phyloP scores from a whole-genome alignment of 768 basidiomycete genomes.

The Gyrodon lividus region DNA sequence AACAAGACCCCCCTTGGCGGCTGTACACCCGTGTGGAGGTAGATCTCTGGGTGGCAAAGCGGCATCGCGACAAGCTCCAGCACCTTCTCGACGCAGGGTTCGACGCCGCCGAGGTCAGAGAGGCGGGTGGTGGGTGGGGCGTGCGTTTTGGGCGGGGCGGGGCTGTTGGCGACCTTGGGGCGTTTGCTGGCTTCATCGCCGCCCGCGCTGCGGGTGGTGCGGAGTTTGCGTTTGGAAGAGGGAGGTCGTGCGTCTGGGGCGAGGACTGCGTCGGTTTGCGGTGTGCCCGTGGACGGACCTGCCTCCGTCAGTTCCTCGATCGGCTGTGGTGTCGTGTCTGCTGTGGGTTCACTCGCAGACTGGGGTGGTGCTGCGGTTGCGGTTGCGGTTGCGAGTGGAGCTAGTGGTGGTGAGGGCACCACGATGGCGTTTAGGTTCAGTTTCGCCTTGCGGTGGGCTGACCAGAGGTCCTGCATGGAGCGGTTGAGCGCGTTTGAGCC shows the following conservation, averaged over 20 bases:
- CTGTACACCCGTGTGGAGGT: slow-evolving; percentile 88
- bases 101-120: slow-evolving; percentile 86
- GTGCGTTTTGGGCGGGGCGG: slow-evolving; percentile 36
- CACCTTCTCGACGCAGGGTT: slow-evolving; percentile 85
- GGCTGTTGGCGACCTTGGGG: slow-evolving; percentile 40
- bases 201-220: slow-evolving; percentile 44
- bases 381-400: slow-evolving; percentile 12
- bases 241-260: slow-evolving; percentile 17
- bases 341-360: slow-evolving; percentile 24
- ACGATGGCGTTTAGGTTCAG: slow-evolving; percentile 59
- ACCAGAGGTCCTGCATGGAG: slow-evolving; percentile 81
- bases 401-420: not conserved
- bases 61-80: slow-evolving; percentile 97
- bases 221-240: slow-evolving; percentile 60
- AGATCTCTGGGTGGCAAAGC: slow-evolving; percentile 91
- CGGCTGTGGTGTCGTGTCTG: slow-evolving; percentile 17
- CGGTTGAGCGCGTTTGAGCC: slow-evolving; percentile 72
- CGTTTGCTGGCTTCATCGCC: slow-evolving; percentile 58
- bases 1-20: slow-evolving; percentile 90
- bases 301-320: slow-evolving; percentile 15
- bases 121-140: slow-evolving; percentile 73
- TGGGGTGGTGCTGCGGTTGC: slow-evolving; percentile 1
- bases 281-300: slow-evolving; percentile 11
- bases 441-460: slow-evolving; percentile 59
- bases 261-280: not conserved